Conservation (phyloP, 2,329 filamentous ascomycete species). For the Rachicladosporium sp. region DNA sequence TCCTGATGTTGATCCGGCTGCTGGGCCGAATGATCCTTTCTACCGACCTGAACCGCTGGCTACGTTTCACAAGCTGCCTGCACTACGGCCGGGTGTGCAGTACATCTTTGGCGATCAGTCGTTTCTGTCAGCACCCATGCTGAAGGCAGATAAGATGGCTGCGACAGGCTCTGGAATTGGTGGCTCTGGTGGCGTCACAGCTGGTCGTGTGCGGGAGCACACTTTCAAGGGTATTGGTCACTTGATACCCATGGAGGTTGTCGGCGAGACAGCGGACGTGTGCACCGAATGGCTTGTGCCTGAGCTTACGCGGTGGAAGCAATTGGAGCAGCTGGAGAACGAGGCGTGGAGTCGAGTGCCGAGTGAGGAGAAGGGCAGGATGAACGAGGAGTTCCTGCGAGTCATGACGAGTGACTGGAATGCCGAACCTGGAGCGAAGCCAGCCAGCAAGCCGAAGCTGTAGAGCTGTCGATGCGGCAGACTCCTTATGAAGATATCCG, state of each 20-base stretch:
- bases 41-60: slow-evolving; percentile 53
- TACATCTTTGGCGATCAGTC: slow-evolving; percentile 57
- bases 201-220: slow-evolving; percentile 55
- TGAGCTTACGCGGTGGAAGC: slow-evolving; percentile 24
- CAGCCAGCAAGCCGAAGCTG: slow-evolving; percentile 3
- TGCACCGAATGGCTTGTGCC: slow-evolving; percentile 24
- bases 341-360: slow-evolving; percentile 17
- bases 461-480: neutral
- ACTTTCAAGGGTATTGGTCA: slow-evolving; percentile 58
- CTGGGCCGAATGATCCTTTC: slow-evolving; percentile 38
- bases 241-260: slow-evolving; percentile 72
- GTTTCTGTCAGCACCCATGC: slow-evolving; percentile 39
- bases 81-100: slow-evolving; percentile 52
- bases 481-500: neutral
- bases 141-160: slow-evolving; percentile 47
- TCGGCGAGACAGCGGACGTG: slow-evolving; percentile 50
- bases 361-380: slow-evolving; percentile 14
- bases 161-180: slow-evolving; percentile 54
- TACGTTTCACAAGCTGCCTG: slow-evolving; percentile 45
- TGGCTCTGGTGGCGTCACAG: slow-evolving; percentile 52
- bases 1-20: slow-evolving; percentile 27
- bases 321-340: slow-evolving; percentile 15
- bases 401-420: slow-evolving; percentile 14
- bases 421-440: slow-evolving; percentile 4
- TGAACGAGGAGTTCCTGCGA: slow-evolving; percentile 18